These are phyloP conservation scores for Penstemon eatonii DNA, from an alignment of 257 asterid genomes.

Conservation along the genomic window DNA sequence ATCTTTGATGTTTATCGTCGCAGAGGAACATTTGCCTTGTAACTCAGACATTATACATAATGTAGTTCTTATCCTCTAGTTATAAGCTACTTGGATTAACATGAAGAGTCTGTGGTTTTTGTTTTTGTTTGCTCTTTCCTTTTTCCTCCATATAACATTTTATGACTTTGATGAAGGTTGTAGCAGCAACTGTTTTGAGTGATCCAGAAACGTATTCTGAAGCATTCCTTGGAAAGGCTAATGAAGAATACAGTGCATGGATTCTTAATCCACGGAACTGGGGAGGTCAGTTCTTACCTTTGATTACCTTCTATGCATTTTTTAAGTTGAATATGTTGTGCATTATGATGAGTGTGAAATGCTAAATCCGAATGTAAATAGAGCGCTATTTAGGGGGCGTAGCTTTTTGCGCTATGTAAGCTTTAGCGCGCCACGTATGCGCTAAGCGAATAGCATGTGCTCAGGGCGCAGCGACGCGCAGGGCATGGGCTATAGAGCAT, in stretches of 20 bases:
- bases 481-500: too few species aligned
- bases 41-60: neutral
- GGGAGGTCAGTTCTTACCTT: conserved; percentile 71
- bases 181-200: conserved; percentile 89
- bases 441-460: too few species aligned
- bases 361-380: too few species aligned
- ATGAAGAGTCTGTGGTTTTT: neutral
- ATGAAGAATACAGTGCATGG: conserved; percentile 86
- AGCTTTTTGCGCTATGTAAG: too few species aligned
- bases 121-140: conserved; percentile 1
- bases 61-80: neutral
- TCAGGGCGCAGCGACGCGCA: too few species aligned
- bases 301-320: neutral
- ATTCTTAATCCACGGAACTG: conserved; percentile 90
- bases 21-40: neutral
- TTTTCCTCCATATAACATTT: conserved; percentile 19
- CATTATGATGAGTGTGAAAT: neutral
- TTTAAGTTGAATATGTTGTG: neutral
- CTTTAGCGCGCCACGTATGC: too few species aligned
- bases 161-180: conserved; percentile 52
- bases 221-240: conserved; percentile 85
- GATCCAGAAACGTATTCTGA: conserved; percentile 74
- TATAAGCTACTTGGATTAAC: neutral
- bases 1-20: neutral
- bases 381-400: too few species aligned